Evolutionary conservation across 768 basidiomycete species (phyloP).

Genomic region (Exidia glandulosa): DNA sequence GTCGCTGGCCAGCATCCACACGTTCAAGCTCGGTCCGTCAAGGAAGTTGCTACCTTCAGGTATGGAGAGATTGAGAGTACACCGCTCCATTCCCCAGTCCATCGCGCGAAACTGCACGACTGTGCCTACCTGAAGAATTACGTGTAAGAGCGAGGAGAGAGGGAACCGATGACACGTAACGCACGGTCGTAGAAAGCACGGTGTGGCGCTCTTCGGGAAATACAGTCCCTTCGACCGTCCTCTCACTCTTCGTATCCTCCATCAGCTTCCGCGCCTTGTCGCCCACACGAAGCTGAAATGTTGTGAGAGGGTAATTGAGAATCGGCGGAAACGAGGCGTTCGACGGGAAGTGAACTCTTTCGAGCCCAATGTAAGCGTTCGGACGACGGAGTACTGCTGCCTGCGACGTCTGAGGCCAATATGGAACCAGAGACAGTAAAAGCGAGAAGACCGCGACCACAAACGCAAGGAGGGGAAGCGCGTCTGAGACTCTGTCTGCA

Average conservation of each 20-base stretch:
- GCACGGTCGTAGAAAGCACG: background rate
- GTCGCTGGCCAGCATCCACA: background rate
- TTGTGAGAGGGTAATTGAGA: background rate
- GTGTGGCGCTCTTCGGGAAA: background rate
- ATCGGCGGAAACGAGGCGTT: background rate
- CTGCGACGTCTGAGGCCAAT: background rate
- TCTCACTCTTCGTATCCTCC: background rate
- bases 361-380: background rate
- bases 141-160: background rate
- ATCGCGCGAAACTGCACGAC: conserved; percentile 19
- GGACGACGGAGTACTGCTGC: background rate
- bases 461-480: background rate
- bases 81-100: conserved; percentile 24
- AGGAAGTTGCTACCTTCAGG: conserved; percentile 5
- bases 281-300: background rate
- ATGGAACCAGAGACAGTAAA: background rate
- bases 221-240: background rate
- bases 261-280: background rate
- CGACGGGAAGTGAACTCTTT: background rate
- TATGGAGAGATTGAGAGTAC: conserved; percentile 13
- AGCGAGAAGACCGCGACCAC: background rate
- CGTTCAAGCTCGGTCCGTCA: background rate
- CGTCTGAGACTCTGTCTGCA: too few species aligned
- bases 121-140: conserved; percentile 13
- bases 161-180: background rate